Base-by-base conservation (phyloP, 352 stramenopile species). In the Plasmopara viticola region DNA sequence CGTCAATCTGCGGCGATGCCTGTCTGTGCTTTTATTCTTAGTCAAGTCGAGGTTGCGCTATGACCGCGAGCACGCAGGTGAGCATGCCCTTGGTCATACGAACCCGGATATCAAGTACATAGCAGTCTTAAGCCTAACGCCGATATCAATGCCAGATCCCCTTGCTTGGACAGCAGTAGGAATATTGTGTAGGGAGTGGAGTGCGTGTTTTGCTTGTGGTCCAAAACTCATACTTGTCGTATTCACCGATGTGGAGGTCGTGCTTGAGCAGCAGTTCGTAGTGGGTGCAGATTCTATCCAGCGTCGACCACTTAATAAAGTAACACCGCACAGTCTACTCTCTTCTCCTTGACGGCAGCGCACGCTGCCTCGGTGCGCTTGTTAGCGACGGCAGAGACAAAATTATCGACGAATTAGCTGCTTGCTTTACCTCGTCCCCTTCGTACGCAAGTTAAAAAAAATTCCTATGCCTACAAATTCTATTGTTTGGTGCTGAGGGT, bases 261-360 rank as follows among this genome's bases (percentile, higher is more conserved):
- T 82, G 81, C 64, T 82, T 81, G 43, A 91, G 65, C 52, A 90
- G 20, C 52, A 93, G 56, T 58, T 93, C 83, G 70, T 98, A 98
- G 69, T 98, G 98, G 44, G 95, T 86, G 70, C 98, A 95, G 61
- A 98, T 98, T 20, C 79, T 97, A 25, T 95, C 95, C 35, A 88
- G 90, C 38, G 98, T 69, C n/a, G 87, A 96, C 64, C 97, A 98
- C 72, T 99, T 95, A 48, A 99, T 96, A 18, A n/a, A 95, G 92
- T 6, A 99, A 55, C 38, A 97, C 84, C 9, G 79, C 91, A 71
- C 98, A 98, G 61, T 98, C 90, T 46, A 82, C 90, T 49, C 98
- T 84, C 30, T 87, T 81, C 42, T 74, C 52, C 35, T 78, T 62
- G 1, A 90, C 78, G 9, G 77, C 77, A 17, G 62, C 54, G 60